Percentiles rank a stretch among this genome's conserved stretches.
Conservation (phyloP, 495 filamentous ascomycete genomes). For the Podospora didyma region DNA sequence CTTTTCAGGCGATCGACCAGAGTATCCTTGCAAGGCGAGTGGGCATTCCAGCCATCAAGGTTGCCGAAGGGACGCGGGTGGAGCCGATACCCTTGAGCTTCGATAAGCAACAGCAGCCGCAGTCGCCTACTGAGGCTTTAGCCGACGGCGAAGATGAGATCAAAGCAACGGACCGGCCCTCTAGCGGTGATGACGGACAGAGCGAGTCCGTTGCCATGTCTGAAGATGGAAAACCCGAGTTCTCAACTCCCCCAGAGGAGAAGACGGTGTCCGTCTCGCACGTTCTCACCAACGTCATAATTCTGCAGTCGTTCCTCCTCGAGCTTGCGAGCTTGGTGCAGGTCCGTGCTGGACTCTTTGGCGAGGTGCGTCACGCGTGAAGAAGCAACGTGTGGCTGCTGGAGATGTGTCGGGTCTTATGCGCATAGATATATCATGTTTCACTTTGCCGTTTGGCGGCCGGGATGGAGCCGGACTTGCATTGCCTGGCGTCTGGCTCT, state of each 20-base stretch:
- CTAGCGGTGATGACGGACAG: constrained; percentile 15
- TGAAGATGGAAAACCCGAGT: constrained; percentile 8
- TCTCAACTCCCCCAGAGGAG: constrained; percentile 19
- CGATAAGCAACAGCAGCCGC: constrained; percentile 24
- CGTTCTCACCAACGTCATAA: constrained; percentile 74
- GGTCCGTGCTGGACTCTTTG: constrained; percentile 78
- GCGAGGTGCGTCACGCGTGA: constrained; percentile 70
- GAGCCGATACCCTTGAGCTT: constrained; percentile 38
- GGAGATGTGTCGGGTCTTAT: neutral
- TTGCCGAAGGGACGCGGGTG: constrained; percentile 18
- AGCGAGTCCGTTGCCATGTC: neutral
- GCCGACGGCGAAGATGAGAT: constrained; percentile 16
- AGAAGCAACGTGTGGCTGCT: neutral
- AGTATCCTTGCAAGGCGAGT: constrained; percentile 46
- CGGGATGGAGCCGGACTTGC: neutral
- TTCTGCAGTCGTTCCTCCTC: constrained; percentile 80
- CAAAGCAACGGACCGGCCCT: constrained; percentile 13
- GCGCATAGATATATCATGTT: neutral
- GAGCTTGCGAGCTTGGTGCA: constrained; percentile 86
- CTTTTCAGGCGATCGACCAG: constrained; percentile 51
- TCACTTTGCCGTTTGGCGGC: neutral
- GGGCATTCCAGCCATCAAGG: constrained; percentile 27
- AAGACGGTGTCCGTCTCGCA: constrained; percentile 72
- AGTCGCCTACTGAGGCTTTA: constrained; percentile 14
- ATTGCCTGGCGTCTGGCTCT: neutral